Evolutionary conservation across 75 land plant genomes (phyloP), one percentile per base, ranked within the genome.

Genomic region (Sequoia sempervirens): DNA sequence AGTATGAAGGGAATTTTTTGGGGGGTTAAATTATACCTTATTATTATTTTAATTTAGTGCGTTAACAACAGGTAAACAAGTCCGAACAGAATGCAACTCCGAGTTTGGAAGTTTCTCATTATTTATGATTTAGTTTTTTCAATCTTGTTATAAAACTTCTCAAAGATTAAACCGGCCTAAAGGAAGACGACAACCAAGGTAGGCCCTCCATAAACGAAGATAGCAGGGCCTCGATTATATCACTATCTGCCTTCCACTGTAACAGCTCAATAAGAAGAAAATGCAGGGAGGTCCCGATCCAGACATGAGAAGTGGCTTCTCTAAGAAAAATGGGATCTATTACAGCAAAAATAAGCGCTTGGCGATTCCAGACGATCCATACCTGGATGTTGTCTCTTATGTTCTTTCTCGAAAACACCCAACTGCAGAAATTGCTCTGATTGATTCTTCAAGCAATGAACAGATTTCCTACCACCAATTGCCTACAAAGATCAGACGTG

Each of bases 371-470:
- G 9, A 79, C 0, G 80, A 89, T 66, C 90, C 87, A 5, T 45
- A 53, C 75, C 88, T 89, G 26, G 95, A 94, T 75, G 41, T 88
- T 34, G 88, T 87, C 23, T 80, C 92, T 81, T 89, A 87, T 86
- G 68, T 91, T 26, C 89, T 92, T 86, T 88, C 92, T 26, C 75
- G 75, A 46, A 76, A 85, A n/a, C 74, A 66, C n/a, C 26, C n/a
- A 61, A 5, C 66, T 26, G 66, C 66, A 61, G 66, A 61, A 61
- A 61, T 61, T 23, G 90, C 90, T 28, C 47, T 89, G 43, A 75
- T 89, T 47, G 90, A 89, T 73, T 76, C 86, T 23, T 9, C 69
- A 36, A 75, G 79, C 58, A 86, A 86, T 11, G 23, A 37, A 7
- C n/a, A 46, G 8, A 46, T 85, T 56, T 80, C 89, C 13, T 89